Evolutionary conservation across 768 basidiomycete genomes (phyloP).

Genomic region (Epithele typhae): DNA sequence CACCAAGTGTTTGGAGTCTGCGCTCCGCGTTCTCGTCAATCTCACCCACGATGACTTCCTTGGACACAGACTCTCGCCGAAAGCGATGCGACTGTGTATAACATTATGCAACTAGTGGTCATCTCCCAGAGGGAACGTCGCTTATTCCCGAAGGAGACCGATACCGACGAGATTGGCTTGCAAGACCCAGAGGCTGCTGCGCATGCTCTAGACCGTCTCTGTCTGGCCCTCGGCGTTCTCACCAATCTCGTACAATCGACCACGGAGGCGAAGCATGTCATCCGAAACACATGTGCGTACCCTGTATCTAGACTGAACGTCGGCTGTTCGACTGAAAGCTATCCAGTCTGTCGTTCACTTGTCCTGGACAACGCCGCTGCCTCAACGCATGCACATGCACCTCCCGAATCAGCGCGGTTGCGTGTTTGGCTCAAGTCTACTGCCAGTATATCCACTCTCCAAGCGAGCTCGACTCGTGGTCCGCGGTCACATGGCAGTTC

Average conservation of each 20-base stretch:
- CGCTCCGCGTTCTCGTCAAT: slow-evolving; percentile 65
- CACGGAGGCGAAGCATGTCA: slow-evolving; percentile 41
- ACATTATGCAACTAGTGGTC: slow-evolving; percentile 44
- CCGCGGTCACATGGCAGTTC: slow-evolving; percentile 69
- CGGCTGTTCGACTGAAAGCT: no score
- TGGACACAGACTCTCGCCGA: slow-evolving; percentile 55
- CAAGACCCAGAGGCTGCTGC: slow-evolving; percentile 27
- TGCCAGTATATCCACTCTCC: slow-evolving; percentile 30
- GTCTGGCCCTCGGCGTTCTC: slow-evolving; percentile 69
- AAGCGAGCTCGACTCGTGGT: slow-evolving; percentile 43
- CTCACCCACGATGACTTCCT: slow-evolving; percentile 56
- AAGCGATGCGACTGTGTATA: slow-evolving; percentile 41
- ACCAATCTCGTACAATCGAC: slow-evolving; percentile 70
- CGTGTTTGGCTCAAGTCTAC: slow-evolving; percentile 50
- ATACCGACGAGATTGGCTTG: slow-evolving; percentile 9
- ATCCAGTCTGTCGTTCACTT: slow-evolving; percentile 46
- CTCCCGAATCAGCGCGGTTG: slow-evolving; percentile 39
- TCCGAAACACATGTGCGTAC: slow-evolving; percentile 48
- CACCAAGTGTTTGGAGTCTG: slow-evolving; percentile 48
- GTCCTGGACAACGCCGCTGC: slow-evolving; percentile 48
- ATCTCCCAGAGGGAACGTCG: slow-evolving; percentile 29
- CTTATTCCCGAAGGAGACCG: slow-evolving; percentile 15
- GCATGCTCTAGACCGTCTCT: slow-evolving; percentile 62
- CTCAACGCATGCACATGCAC: slow-evolving; percentile 50
- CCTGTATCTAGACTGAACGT: no score